phyloP scores from a whole-genome alignment of 495 filamentous ascomycete genomes.

The Talaromyces adpressus region DNA sequence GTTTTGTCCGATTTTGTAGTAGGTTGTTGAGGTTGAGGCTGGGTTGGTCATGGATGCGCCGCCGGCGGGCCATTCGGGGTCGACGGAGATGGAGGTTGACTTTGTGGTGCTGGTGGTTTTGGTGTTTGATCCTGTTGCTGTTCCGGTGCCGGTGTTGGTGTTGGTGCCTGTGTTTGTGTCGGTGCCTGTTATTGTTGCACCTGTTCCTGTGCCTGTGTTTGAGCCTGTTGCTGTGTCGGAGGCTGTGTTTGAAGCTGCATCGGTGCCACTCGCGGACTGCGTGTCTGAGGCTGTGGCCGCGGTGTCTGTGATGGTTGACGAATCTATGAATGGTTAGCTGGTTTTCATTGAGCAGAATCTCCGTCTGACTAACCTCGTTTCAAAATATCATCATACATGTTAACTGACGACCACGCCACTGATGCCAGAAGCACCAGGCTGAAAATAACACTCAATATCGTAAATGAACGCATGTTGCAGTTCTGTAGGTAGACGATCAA shows the following conservation, averaged over 20 bases:
- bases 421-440: constrained; percentile 39
- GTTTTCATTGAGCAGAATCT: not conserved
- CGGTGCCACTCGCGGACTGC: constrained; percentile 12
- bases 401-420: constrained; percentile 44
- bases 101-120: constrained; percentile 27
- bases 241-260: not conserved
- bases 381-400: constrained; percentile 1
- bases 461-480: constrained; percentile 27
- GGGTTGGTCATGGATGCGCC: constrained; percentile 81
- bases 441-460: constrained; percentile 24
- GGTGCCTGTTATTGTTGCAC: constrained; percentile 14
- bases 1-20: constrained; percentile 83
- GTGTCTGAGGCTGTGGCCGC: not conserved
- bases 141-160: constrained; percentile 20
- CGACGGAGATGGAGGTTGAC: constrained; percentile 19
- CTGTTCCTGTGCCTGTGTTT: constrained; percentile 15
- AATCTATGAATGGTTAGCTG: not conserved
- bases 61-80: constrained; percentile 59
- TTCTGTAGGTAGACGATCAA: not conserved
- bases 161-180: constrained; percentile 15
- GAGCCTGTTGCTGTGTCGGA: constrained; percentile 13
- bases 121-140: constrained; percentile 26
- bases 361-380: not conserved
- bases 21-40: constrained; percentile 49
- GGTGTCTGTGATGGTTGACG: not conserved